phyloP scores from a whole-genome alignment of 805 yeast species.

The Lipomyces yamanashiensis region DNA sequence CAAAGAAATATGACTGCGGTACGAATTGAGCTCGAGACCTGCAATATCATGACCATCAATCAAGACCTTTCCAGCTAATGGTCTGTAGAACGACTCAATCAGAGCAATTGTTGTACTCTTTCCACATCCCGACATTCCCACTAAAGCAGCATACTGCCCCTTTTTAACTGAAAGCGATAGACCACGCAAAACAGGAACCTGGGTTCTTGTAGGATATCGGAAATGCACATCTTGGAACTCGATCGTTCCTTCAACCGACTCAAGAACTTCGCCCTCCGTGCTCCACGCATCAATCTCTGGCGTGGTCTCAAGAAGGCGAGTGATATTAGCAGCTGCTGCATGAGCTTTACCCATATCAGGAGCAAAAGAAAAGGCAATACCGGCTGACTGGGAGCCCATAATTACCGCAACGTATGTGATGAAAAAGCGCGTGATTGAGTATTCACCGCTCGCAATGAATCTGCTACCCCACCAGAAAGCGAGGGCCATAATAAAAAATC shows the following conservation, averaged over 20 bases:
- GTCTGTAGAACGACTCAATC: slow-evolving; percentile 58
- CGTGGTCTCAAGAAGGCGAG: slow-evolving; percentile 42
- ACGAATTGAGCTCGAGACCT: slow-evolving; percentile 54
- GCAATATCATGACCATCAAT: slow-evolving; percentile 59
- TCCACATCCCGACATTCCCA: slow-evolving; percentile 77
- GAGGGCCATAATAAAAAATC: slow-evolving; percentile 50
- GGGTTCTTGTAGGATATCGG: slow-evolving; percentile 43
- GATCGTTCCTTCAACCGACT: slow-evolving; percentile 56
- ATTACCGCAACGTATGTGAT: slow-evolving; percentile 49
- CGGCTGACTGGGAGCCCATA: slow-evolving; percentile 52
- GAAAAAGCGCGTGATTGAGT: slow-evolving; percentile 45
- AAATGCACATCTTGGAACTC: slow-evolving; percentile 50
- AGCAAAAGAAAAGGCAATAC: slow-evolving; percentile 48
- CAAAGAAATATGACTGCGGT: slow-evolving; percentile 59
- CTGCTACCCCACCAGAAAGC: slow-evolving; percentile 53
- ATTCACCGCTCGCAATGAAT: slow-evolving; percentile 43
- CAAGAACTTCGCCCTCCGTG: slow-evolving; percentile 36
- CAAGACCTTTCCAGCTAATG: slow-evolving; percentile 54
- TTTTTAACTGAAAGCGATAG: slow-evolving; percentile 55
- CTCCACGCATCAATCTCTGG: slow-evolving; percentile 47
- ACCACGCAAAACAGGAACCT: slow-evolving; percentile 40
- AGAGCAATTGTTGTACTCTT: slow-evolving; percentile 54
- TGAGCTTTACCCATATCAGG: slow-evolving; percentile 53
- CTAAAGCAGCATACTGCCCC: slow-evolving; percentile 84
- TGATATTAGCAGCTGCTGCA: slow-evolving; percentile 46